Conservation (phyloP, 129 eudicot species). For the Tagetes erecta region DNA sequence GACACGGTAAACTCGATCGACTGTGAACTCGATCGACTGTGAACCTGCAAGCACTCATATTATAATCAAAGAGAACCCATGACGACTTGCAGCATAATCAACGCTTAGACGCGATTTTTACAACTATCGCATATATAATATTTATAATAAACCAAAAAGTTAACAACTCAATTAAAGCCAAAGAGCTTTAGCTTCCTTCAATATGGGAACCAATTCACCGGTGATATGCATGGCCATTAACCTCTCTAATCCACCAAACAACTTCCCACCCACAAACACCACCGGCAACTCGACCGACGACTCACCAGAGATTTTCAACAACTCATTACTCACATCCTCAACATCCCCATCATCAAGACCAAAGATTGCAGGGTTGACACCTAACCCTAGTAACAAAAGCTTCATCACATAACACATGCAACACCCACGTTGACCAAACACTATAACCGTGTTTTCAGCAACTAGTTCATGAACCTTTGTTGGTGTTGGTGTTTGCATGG, state of each 20-base stretch:
- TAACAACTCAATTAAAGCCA: slow-evolving; percentile 58
- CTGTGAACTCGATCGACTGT: too few relatives aligned
- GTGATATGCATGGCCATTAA: slow-evolving; percentile 69
- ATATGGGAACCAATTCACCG: slow-evolving; percentile 71
- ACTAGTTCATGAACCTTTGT: slow-evolving; percentile 26
- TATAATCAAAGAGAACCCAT: too few relatives aligned
- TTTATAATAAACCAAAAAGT: neutral
- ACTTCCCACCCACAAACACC: slow-evolving; percentile 75
- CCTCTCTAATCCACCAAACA: slow-evolving; percentile 76
- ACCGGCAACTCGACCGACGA: slow-evolving; percentile 54
- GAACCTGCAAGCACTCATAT: too few relatives aligned
- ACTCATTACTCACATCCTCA: slow-evolving; percentile 23
- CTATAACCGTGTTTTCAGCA: slow-evolving; percentile 54
- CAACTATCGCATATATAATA: too few relatives aligned
- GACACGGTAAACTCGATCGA: too few relatives aligned
- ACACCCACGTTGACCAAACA: slow-evolving; percentile 59
- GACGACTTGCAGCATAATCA: too few relatives aligned
- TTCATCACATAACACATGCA: slow-evolving; percentile 71
- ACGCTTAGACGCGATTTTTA: too few relatives aligned
- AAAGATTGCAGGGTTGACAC: slow-evolving; percentile 57
- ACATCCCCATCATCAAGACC: slow-evolving; percentile 45
- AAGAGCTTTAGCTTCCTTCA: slow-evolving; percentile 70
- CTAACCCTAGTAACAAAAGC: slow-evolving; percentile 57
- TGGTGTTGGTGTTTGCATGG: slow-evolving; percentile 51
- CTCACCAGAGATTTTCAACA: slow-evolving; percentile 31